phyloP scores from a whole-genome alignment of 345 rosid genomes.

The Trapa incisa region DNA sequence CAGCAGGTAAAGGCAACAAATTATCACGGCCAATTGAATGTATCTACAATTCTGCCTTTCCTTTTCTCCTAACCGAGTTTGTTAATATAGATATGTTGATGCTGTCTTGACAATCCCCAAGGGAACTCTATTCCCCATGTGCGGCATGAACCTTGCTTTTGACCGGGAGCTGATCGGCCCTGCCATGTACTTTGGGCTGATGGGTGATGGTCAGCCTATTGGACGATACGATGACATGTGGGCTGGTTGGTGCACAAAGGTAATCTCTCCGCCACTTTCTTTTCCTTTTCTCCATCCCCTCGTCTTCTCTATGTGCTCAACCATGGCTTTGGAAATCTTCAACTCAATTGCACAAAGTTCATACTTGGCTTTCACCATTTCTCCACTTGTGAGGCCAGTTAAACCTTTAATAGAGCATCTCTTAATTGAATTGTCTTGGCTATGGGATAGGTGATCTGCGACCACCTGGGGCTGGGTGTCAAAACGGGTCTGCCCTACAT shows the following conservation, averaged over 20 bases:
- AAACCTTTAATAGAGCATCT: too few species aligned
- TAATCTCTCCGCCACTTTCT: constrained; percentile 2
- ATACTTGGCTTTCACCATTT: too few species aligned
- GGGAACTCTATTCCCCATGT: constrained; percentile 78
- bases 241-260: constrained; percentile 91
- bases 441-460: constrained; percentile 52
- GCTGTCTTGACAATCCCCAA: constrained; percentile 77
- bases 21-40: background rate
- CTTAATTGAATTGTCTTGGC: background rate
- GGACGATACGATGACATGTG: constrained; percentile 87
- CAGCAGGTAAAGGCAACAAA: constrained; percentile 33
- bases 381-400: too few species aligned
- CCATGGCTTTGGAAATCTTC: background rate
- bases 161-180: constrained; percentile 74
- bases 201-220: constrained; percentile 91
- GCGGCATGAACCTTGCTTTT: constrained; percentile 85
- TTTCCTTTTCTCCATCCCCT: background rate
- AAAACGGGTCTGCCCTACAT: constrained; percentile 87
- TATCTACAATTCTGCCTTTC: background rate
- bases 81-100: constrained; percentile 51
- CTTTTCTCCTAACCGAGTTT: background rate
- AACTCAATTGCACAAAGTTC: too few species aligned
- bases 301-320: background rate
- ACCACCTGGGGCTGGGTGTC: constrained; percentile 75
- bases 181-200: constrained; percentile 81